phyloP scores from a whole-genome alignment of 2,329 filamentous ascomycete species.

The Aaosphaeria arxii region DNA sequence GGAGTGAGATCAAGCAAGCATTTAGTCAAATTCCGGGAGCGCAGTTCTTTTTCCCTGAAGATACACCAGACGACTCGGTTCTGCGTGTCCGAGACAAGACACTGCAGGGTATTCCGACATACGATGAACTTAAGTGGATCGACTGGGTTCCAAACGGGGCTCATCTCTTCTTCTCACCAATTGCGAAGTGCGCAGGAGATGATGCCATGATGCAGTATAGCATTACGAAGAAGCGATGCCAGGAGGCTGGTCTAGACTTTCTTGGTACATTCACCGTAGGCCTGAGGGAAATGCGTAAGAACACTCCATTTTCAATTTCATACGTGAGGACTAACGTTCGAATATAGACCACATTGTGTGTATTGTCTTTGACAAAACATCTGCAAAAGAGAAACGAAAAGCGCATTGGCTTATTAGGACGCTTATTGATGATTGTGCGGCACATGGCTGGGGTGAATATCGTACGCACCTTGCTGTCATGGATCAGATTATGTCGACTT shows the following conservation, averaged over 20 bases:
- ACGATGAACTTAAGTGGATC: constrained; percentile 35
- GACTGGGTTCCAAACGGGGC: constrained; percentile 43
- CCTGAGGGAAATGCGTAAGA: constrained; percentile 39
- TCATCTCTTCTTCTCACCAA: constrained; percentile 45
- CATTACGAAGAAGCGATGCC: constrained; percentile 12
- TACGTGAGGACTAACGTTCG: too few species aligned
- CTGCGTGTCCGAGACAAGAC: constrained; percentile 15
- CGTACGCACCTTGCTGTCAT: constrained; percentile 46
- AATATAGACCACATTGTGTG: constrained; percentile 24
- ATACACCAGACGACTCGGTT: constrained; percentile 32
- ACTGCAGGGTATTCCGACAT: constrained; percentile 13
- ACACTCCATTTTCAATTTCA: too few species aligned
- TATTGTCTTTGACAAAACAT: constrained; percentile 26
- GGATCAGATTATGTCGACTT: constrained; percentile 47
- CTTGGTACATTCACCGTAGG: constrained; percentile 18
- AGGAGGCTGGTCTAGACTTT: constrained; percentile 14
- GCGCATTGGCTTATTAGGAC: constrained; percentile 21
- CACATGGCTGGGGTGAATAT: constrained; percentile 44
- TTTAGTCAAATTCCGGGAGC: constrained; percentile 32
- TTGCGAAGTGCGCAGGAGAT: constrained; percentile 42
- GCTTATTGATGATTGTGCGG: constrained; percentile 37
- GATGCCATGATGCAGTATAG: constrained; percentile 41
- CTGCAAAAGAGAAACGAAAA: constrained; percentile 13
- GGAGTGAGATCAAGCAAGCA: constrained; percentile 31
- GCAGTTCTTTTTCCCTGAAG: constrained; percentile 35